Conservation (phyloP, 1,284 basidiomycete genomes). For the Tetrapyrgos nigripes region DNA sequence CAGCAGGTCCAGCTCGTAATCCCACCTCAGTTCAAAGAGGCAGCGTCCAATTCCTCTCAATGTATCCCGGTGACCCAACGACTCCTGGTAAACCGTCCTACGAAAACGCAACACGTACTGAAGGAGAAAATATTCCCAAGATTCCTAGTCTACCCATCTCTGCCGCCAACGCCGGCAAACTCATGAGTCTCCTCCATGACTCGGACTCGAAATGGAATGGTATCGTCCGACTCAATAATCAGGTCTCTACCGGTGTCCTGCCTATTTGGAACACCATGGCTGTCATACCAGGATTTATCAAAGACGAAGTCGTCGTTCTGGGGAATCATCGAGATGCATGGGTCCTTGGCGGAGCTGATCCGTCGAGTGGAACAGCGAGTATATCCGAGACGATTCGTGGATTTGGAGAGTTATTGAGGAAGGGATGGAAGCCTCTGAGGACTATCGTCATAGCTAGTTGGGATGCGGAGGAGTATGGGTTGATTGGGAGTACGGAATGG, state of each 20-base stretch:
- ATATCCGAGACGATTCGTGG: conserved; percentile 78
- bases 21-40: conserved; percentile 80
- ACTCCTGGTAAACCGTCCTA: conserved; percentile 85
- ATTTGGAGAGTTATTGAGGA: conserved; percentile 65
- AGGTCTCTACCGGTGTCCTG: conserved; percentile 69
- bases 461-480: conserved; percentile 86
- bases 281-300: conserved; percentile 87
- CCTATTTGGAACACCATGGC: conserved; percentile 85
- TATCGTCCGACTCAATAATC: conserved; percentile 55
- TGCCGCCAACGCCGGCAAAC: conserved; percentile 57
- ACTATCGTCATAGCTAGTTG: conserved; percentile 82
- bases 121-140: conserved; percentile 67
- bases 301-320: conserved; percentile 85
- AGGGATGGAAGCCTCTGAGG: conserved; percentile 83
- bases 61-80: conserved; percentile 77
- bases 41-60: conserved; percentile 75
- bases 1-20: conserved; percentile 81
- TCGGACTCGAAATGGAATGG: conserved; percentile 43
- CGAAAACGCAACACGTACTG: conserved; percentile 72
- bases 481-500: conserved; percentile 84
- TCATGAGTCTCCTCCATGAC: conserved; percentile 45
- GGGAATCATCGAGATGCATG: conserved; percentile 86
- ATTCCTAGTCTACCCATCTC: conserved; percentile 77
- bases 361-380: conserved; percentile 80
- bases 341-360: conserved; percentile 78